These are phyloP conservation scores for Pseudofabraea citricarpa DNA, from an alignment of 2,329 filamentous ascomycete species.

Conservation along the genomic window DNA sequence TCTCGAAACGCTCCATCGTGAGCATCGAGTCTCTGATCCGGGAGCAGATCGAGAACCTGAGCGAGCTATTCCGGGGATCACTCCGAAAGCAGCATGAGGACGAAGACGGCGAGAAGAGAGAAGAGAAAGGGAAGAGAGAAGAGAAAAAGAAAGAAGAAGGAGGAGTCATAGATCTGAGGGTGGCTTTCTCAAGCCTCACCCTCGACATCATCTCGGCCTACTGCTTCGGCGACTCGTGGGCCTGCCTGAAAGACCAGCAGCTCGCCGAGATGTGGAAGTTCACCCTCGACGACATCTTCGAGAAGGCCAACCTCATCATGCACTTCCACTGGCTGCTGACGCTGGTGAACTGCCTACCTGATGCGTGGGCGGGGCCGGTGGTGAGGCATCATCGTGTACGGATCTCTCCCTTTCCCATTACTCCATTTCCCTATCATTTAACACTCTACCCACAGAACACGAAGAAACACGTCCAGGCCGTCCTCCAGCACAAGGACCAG, in stretches of 20 bases:
- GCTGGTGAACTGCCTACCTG: background rate
- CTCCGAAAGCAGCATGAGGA: too few species aligned
- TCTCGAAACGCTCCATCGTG: constrained; percentile 1
- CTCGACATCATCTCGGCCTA: constrained; percentile 19
- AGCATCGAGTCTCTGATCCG: background rate
- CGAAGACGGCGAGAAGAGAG: too few species aligned
- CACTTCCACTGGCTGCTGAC: constrained; percentile 2
- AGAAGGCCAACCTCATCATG: background rate
- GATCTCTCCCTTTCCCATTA: background rate
- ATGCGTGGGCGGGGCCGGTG: background rate
- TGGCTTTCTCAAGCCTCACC: constrained; percentile 1
- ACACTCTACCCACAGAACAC: background rate
- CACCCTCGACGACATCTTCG: background rate
- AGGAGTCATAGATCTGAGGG: background rate
- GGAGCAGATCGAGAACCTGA: background rate
- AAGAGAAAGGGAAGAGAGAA: too few species aligned
- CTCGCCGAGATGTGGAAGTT: background rate
- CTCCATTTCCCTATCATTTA: too few species aligned
- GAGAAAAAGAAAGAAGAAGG: too few species aligned
- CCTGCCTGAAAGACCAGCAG: background rate
- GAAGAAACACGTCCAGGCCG: background rate
- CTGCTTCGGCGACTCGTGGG: constrained; percentile 10
- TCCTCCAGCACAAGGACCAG: background rate
- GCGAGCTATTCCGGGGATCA: constrained; percentile 1
- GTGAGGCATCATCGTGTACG: background rate